Base-by-base conservation (phyloP, 1,284 basidiomycete species). In the Ganoderma resinaceum region DNA sequence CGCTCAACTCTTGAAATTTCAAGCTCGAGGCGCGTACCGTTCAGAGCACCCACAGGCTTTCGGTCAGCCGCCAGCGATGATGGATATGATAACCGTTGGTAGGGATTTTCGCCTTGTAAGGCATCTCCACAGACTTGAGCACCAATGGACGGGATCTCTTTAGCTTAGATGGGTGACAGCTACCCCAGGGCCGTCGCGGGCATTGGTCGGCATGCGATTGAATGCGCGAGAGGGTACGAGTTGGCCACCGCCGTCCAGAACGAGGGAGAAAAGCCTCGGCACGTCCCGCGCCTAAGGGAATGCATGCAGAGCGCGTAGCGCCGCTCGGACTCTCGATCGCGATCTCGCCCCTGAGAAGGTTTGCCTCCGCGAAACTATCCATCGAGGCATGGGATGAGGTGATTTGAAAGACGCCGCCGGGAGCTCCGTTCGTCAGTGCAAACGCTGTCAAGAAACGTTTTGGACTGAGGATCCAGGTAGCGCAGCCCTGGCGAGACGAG, bases 31-130 rank as follows among this genome's bases (percentile, higher is more conserved):
- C 46, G 33, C 31, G 43, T 46, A 46, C 43, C n/a, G 18, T 40
- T 62, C 65, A 66, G 71, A 68, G 65, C 61, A 62, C 62, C 20
- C 46, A 67, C 66, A 38, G 61, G 31, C 68, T 70, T 65, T 65
- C 63, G 31, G 18, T 49, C 69, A 65, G 52, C 63, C 26, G 18
- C 46, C 69, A 65, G 52, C 52, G 71, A 70, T 72, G 71, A 68
- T 69, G 71, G 71, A 49, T 63, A 65, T 58, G 71, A 72, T 72
- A 72, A 66, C 33, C 14, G 63, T 72, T 52, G 71, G 71, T 72
- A 61, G 61, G 26, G 57, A 70, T 57, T 40, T 63, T 69, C 65
- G 9, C 71, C 69, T 49, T 70, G 35, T 49, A 58, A 65, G 71
- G 71, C 31, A 70, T 61, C n/a, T 67, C 53, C 66, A 42, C 61